Percentiles rank a stretch among this genome's conserved stretches.
These are phyloP conservation scores for Lactarius indigo DNA, from an alignment of 768 basidiomycete species.

Conservation along the genomic window DNA sequence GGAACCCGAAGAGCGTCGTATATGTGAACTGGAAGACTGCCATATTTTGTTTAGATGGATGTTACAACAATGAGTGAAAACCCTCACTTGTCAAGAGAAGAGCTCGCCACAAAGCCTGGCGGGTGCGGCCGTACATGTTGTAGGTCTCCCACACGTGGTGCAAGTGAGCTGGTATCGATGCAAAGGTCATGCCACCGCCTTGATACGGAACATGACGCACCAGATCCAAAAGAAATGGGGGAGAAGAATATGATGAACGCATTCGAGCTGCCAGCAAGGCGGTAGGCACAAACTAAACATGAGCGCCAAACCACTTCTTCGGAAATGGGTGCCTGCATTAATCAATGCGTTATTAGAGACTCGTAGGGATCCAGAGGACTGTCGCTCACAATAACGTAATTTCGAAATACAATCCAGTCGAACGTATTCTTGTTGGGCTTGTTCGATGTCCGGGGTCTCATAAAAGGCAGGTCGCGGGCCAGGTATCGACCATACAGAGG, in stretches of 20 bases:
- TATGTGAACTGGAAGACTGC: conserved; percentile 85
- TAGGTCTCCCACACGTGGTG: conserved; percentile 92
- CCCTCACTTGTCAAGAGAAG: conserved; percentile 46
- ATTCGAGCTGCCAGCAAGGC: conserved; percentile 56
- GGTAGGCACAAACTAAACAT: conserved; percentile 72
- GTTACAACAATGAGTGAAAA: conserved; percentile 6
- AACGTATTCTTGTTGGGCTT: conserved; percentile 38
- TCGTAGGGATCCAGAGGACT: too few relatives aligned
- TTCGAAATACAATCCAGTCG: conserved; percentile 62
- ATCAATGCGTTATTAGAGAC: background rate
- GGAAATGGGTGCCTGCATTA: conserved; percentile 78
- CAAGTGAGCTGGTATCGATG: conserved; percentile 61
- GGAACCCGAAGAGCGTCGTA: conserved; percentile 88
- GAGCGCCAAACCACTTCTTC: conserved; percentile 92
- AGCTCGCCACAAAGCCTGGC: conserved; percentile 61
- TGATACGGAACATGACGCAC: conserved; percentile 40
- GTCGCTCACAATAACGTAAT: conserved; percentile 54
- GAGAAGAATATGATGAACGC: conserved; percentile 69
- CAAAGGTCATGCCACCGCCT: conserved; percentile 8
- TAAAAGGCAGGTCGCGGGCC: conserved; percentile 49
- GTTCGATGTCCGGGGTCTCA: conserved; percentile 45
- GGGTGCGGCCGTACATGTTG: conserved; percentile 66
- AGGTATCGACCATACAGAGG: conserved; percentile 63
- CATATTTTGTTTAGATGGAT: background rate
- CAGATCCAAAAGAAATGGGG: conserved; percentile 86